A percentile compares a stretch with the other conserved stretches of the same genome.
Evolutionary conservation across 2,329 filamentous ascomycete genomes (phyloP).

Genomic region (Calonectria leucothoes): DNA sequence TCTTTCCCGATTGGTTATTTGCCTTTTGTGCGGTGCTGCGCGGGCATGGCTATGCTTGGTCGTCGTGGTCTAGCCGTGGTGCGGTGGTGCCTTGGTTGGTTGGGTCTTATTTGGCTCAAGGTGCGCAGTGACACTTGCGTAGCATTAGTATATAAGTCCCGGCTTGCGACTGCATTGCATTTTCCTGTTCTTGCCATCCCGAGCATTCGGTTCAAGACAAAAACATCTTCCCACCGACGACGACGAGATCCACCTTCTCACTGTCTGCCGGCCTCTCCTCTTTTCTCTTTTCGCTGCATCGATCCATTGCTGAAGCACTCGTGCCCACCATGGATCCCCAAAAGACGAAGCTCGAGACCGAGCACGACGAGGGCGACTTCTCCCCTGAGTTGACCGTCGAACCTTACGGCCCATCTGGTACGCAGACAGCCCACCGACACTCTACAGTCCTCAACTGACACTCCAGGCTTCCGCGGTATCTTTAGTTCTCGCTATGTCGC

Average conservation of each 20-base stretch:
- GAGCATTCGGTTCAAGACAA: not conserved
- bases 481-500: slow-evolving; percentile 47
- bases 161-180: not conserved
- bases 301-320: not conserved
- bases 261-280: not conserved
- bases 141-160: slow-evolving; percentile 18
- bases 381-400: slow-evolving; percentile 30
- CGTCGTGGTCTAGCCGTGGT: too few relatives aligned
- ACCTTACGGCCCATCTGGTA: slow-evolving; percentile 41
- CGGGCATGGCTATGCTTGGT: not conserved
- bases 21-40: not conserved
- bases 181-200: not conserved
- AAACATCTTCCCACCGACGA: not conserved
- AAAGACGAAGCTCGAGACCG: slow-evolving; percentile 27
- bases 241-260: not conserved
- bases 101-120: not conserved
- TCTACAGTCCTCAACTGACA: not conserved
- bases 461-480: slow-evolving; percentile 46
- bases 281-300: not conserved
- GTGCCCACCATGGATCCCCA: slow-evolving; percentile 25
- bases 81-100: not conserved
- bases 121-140: not conserved
- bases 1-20: slow-evolving; percentile 12
- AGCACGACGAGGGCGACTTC: slow-evolving; percentile 36
- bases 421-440: not conserved